phyloP scores from a whole-genome alignment of 2,329 filamentous ascomycete species.

The Ophiobolus disseminans region DNA sequence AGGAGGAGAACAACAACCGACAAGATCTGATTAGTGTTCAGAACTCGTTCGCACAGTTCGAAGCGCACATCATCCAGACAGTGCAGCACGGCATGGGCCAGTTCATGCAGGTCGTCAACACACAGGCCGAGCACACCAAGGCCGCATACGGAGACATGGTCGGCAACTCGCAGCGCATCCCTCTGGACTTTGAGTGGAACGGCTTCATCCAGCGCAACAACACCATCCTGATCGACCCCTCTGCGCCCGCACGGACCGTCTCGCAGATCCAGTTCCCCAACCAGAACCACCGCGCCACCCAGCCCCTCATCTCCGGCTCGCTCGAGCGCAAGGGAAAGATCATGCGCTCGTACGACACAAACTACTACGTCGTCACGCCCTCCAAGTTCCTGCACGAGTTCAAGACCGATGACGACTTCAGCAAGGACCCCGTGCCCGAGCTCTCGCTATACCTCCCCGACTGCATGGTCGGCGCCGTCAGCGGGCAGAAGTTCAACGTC shows the following conservation, averaged over 20 bases:
- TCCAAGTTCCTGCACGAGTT: conserved; percentile 93
- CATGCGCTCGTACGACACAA: conserved; percentile 78
- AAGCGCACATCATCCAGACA: conserved; percentile 81
- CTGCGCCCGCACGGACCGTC: conserved; percentile 74
- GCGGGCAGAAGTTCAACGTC: conserved; percentile 86
- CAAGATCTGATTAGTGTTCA: conserved; percentile 93
- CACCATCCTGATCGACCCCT: conserved; percentile 78
- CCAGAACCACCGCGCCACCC: conserved; percentile 80
- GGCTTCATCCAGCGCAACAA: conserved; percentile 77
- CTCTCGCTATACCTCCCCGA: conserved; percentile 92
- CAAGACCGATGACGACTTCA: conserved; percentile 83
- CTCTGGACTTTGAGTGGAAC: conserved; percentile 89
- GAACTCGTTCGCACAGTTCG: conserved; percentile 85
- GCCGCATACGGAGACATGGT: conserved; percentile 86
- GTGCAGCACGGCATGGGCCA: conserved; percentile 82
- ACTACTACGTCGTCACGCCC: conserved; percentile 90
- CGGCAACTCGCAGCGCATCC: conserved; percentile 75
- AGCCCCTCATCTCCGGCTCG: conserved; percentile 83
- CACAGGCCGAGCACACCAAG: conserved; percentile 81
- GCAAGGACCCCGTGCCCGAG: conserved; percentile 80
- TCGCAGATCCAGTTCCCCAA: conserved; percentile 84
- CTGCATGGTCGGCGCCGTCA: conserved; percentile 75
- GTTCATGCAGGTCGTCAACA: conserved; percentile 80
- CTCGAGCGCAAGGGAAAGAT: conserved; percentile 92
- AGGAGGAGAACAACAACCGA: conserved; percentile 94